Evolutionary conservation across 2,329 filamentous ascomycete genomes (phyloP).

Genomic region (Colletotrichum magnum): DNA sequence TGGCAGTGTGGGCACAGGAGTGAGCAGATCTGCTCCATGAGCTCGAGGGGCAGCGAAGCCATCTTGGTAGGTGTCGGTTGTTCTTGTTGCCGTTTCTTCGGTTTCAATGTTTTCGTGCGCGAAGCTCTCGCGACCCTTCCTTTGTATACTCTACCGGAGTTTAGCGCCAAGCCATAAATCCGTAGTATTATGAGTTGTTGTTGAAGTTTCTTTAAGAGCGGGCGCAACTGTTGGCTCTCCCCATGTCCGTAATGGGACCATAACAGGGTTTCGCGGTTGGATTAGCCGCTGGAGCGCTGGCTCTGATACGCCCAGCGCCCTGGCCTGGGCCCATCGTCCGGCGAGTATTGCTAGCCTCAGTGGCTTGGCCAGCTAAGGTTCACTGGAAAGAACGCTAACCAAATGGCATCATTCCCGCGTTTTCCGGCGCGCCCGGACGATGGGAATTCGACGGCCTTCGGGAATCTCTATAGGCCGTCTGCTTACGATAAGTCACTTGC

Average conservation of each 20-base stretch:
- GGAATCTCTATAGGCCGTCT: background rate
- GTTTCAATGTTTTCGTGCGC: too few species aligned
- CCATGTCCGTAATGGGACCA: background rate
- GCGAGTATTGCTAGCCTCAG: constrained; percentile 3
- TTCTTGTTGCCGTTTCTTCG: background rate
- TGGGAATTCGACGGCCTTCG: constrained; percentile 2
- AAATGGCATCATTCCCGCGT: background rate
- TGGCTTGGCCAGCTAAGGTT: background rate
- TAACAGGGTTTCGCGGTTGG: background rate
- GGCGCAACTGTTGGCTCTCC: background rate
- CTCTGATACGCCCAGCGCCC: constrained; percentile 2
- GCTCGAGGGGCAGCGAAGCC: constrained; percentile 26
- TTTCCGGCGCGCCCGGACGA: background rate
- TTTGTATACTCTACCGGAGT: background rate
- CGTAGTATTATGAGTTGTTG: background rate
- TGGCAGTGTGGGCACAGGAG: constrained; percentile 28
- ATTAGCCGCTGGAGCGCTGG: background rate
- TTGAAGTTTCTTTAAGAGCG: background rate
- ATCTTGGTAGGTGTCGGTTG: background rate
- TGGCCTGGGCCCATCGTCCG: background rate
- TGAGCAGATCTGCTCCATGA: constrained; percentile 29
- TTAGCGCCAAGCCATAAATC: background rate
- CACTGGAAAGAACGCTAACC: background rate
- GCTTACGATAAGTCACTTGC: background rate
- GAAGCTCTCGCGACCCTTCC: too few species aligned